phyloP scores from a whole-genome alignment of 192 early-diverging fungal genomes.

The Rhizophagus sp. region DNA sequence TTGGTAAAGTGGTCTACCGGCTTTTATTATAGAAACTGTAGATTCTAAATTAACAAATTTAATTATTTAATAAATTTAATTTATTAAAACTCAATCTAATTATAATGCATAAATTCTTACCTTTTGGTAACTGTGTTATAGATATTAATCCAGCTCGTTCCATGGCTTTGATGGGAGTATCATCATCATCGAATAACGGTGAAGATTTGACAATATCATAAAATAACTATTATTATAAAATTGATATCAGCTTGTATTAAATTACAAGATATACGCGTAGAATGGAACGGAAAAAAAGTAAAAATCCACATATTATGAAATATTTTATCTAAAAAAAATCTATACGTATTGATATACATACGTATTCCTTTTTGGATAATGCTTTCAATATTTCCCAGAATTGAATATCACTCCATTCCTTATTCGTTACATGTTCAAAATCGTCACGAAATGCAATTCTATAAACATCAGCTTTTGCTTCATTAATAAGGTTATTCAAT shows the following conservation, averaged over 20 bases:
- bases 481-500: slow-evolving; percentile 78
- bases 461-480: slow-evolving; percentile 81
- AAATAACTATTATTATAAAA: slow-evolving; percentile 46
- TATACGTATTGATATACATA: background rate
- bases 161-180: slow-evolving; percentile 77
- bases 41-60: slow-evolving; percentile 55
- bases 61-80: background rate
- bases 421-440: slow-evolving; percentile 36
- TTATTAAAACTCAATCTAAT: background rate
- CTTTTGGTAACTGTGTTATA: slow-evolving; percentile 68
- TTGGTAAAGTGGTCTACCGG: slow-evolving; percentile 81
- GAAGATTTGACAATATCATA: slow-evolving; percentile 84
- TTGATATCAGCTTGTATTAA: too few relatives aligned
- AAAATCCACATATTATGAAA: too few relatives aligned
- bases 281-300: too few relatives aligned
- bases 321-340: too few relatives aligned
- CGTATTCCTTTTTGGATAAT: slow-evolving; percentile 47
- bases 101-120: slow-evolving; percentile 34
- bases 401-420: slow-evolving; percentile 82
- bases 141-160: slow-evolving; percentile 88
- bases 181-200: slow-evolving; percentile 82
- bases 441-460: slow-evolving; percentile 83
- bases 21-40: slow-evolving; percentile 64
- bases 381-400: slow-evolving; percentile 86
- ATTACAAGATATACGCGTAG: too few relatives aligned